Percentiles rank a stretch among this genome's conserved stretches.
Conservation (phyloP, 2,329 filamentous ascomycete species). For the Pestalotiopsis sp. region DNA sequence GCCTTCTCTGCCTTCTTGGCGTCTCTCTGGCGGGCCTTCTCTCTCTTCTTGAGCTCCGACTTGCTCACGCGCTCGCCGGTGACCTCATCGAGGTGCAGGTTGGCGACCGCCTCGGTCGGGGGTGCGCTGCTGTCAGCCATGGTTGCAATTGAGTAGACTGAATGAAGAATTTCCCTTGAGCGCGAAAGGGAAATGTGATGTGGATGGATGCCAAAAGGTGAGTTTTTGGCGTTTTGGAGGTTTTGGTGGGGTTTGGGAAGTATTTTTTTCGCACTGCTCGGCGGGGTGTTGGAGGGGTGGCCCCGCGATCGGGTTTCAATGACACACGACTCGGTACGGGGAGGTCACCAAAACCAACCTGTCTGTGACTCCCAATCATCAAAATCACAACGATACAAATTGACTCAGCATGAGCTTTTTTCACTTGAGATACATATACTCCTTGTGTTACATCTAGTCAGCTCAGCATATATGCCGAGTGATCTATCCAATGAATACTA, state of each 20-base stretch:
- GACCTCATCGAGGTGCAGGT: slow-evolving; percentile 85
- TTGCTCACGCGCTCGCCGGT: slow-evolving; percentile 88
- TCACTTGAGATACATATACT: not conserved
- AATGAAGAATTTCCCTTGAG: not conserved
- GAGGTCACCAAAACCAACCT: not conserved
- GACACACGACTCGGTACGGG: not conserved
- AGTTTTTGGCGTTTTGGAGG: not conserved
- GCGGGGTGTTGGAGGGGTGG: not conserved
- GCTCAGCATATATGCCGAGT: not conserved
- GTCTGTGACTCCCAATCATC: not conserved
- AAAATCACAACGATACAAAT: not conserved
- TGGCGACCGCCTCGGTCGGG: slow-evolving; percentile 57
- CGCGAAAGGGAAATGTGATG: slow-evolving; percentile 18
- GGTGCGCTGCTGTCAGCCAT: slow-evolving; percentile 13
- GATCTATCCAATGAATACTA: too few species aligned
- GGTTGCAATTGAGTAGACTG: not conserved
- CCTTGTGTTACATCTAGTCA: not conserved
- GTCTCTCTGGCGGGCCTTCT: slow-evolving; percentile 87
- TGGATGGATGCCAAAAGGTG: slow-evolving; percentile 5
- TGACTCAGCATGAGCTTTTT: not conserved
- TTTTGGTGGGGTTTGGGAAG: not conserved
- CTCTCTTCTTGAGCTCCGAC: slow-evolving; percentile 89
- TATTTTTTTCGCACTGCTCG: not conserved
- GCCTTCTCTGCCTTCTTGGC: slow-evolving; percentile 88
- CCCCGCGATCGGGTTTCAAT: not conserved